A percentile compares a stretch with the other conserved stretches of the same genome.
These are phyloP conservation scores for Hyaloscypha variabilis DNA, from an alignment of 495 filamentous ascomycete genomes.

Conservation along the genomic window DNA sequence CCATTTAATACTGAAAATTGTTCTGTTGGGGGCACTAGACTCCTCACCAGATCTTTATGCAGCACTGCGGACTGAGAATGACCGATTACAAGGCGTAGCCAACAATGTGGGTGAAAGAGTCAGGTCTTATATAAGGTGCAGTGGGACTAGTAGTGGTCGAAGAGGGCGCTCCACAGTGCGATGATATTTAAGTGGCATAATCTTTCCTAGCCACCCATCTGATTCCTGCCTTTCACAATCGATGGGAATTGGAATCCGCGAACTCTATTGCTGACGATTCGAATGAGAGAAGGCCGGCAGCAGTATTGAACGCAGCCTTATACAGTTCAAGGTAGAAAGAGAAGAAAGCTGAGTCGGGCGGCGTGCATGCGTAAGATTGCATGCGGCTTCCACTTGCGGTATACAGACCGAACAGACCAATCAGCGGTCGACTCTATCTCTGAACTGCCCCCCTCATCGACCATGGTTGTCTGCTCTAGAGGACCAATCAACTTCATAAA, in stretches of 20 bases:
- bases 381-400: slow-evolving; percentile 35
- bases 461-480: slow-evolving; percentile 25
- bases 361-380: slow-evolving; percentile 28
- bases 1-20: slow-evolving; percentile 38
- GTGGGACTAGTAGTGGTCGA: slow-evolving; percentile 27
- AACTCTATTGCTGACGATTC: slow-evolving; percentile 30
- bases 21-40: slow-evolving; percentile 37
- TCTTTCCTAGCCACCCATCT: slow-evolving; percentile 32
- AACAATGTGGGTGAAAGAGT: slow-evolving; percentile 36
- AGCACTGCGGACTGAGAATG: slow-evolving; percentile 36
- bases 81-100: slow-evolving; percentile 36
- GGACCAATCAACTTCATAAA: slow-evolving; percentile 28
- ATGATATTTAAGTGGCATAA: slow-evolving; percentile 32
- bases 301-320: slow-evolving; percentile 26
- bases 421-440: slow-evolving; percentile 31
- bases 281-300: slow-evolving; percentile 26
- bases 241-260: slow-evolving; percentile 29
- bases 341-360: slow-evolving; percentile 27
- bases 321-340: slow-evolving; percentile 34
- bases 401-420: slow-evolving; percentile 39
- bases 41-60: slow-evolving; percentile 34
- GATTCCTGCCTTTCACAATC: slow-evolving; percentile 31
- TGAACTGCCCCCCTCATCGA: slow-evolving; percentile 22
- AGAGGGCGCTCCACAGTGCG: slow-evolving; percentile 30
- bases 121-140: slow-evolving; percentile 34